phyloP scores from a whole-genome alignment of 306 rosid species.

The Adenanthera pavonina region DNA sequence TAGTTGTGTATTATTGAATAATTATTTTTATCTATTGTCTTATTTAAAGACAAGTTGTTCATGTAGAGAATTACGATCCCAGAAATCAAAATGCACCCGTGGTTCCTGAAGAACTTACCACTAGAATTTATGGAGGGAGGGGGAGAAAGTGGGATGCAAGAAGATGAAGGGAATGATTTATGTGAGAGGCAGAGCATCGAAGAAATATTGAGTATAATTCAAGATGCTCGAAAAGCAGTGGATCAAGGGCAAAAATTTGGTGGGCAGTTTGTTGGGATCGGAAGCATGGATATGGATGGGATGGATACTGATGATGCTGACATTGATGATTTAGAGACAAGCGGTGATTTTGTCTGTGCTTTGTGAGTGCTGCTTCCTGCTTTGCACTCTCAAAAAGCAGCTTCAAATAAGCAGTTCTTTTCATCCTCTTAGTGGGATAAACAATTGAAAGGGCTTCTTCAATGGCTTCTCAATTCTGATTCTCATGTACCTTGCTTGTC shows the following conservation, averaged over 20 bases:
- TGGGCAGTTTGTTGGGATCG: slow-evolving; percentile 62
- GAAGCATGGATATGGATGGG: slow-evolving; percentile 93
- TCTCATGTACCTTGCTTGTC: slow-evolving; percentile 48
- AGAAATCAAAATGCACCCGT: slow-evolving; percentile 75
- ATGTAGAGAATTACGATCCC: slow-evolving; percentile 88
- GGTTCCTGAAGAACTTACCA: slow-evolving; percentile 81
- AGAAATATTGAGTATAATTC: slow-evolving; percentile 71
- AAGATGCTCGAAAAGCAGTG: slow-evolving; percentile 68
- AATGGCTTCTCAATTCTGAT: slow-evolving; percentile 17
- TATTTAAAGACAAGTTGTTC: not conserved
- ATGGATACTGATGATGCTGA: slow-evolving; percentile 80
- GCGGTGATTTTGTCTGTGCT: slow-evolving; percentile 94
- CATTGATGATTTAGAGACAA: slow-evolving; percentile 82
- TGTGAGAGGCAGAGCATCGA: slow-evolving; percentile 56
- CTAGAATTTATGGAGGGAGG: slow-evolving; percentile 67
- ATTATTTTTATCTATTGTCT: not conserved
- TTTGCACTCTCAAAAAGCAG: slow-evolving; percentile 34
- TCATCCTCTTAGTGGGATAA: not conserved
- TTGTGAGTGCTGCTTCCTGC: slow-evolving; percentile 46
- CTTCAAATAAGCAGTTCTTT: slow-evolving; percentile 33
- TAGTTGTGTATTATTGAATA: not conserved
- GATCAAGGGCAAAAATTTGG: slow-evolving; percentile 60
- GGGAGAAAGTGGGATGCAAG: slow-evolving; percentile 38
- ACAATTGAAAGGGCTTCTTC: slow-evolving; percentile 47
- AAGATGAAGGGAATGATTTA: slow-evolving; percentile 41